A percentile compares a stretch with the other conserved stretches of the same genome.
These are phyloP conservation scores for Talaromyces sp. DNA, from an alignment of 2,329 filamentous ascomycete genomes.

Conservation along the genomic window DNA sequence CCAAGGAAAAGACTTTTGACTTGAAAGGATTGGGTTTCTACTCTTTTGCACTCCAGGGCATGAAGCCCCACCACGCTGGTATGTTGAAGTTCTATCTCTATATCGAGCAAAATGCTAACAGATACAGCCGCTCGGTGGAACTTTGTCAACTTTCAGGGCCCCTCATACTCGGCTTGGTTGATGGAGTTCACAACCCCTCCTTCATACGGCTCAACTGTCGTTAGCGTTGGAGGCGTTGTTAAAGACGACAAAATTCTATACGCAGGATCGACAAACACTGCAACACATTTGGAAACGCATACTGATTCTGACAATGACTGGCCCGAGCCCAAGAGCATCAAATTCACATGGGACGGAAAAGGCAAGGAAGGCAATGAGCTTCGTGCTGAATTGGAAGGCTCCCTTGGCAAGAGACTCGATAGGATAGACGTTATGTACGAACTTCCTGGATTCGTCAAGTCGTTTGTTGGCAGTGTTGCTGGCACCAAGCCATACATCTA, in stretches of 20 bases:
- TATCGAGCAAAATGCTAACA: neutral
- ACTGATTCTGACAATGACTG: conserved; percentile 77
- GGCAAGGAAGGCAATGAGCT: conserved; percentile 72
- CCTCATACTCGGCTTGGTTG: conserved; percentile 79
- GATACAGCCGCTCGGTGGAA: conserved; percentile 75
- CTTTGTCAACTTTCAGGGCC: conserved; percentile 86
- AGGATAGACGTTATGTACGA: conserved; percentile 95
- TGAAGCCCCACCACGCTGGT: conserved; percentile 97
- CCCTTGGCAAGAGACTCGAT: conserved; percentile 68
- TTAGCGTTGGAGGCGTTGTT: conserved; percentile 77
- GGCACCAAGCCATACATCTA: conserved; percentile 98
- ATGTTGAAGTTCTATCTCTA: conserved; percentile 24
- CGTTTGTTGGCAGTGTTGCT: conserved; percentile 79
- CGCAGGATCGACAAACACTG: conserved; percentile 64
- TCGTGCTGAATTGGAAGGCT: conserved; percentile 65
- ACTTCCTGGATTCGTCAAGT: conserved; percentile 92
- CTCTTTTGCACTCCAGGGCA: conserved; percentile 85
- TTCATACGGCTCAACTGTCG: conserved; percentile 81
- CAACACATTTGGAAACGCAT: conserved; percentile 65
- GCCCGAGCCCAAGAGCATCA: conserved; percentile 76
- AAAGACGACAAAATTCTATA: conserved; percentile 77
- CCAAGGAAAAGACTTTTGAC: conserved; percentile 74
- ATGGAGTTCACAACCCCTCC: conserved; percentile 96
- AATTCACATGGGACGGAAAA: conserved; percentile 74
- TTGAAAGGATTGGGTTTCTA: conserved; percentile 77